phyloP scores from a whole-genome alignment of 805 yeast species.

The Priceomyces carsonii region DNA sequence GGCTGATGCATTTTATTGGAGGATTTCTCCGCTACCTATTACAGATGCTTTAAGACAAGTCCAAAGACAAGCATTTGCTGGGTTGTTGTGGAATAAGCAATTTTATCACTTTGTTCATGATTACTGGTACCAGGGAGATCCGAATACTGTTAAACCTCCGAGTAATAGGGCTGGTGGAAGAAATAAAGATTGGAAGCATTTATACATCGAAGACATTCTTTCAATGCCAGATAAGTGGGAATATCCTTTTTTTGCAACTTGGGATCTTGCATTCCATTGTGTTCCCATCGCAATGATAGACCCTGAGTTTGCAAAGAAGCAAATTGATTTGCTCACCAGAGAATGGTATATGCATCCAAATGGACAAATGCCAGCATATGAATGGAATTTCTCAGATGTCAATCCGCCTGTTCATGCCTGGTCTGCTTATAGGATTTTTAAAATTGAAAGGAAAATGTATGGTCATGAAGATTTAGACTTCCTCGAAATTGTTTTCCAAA shows the following conservation, averaged over 20 bases:
- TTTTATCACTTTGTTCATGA: constrained; percentile 83
- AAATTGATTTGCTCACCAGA: constrained; percentile 79
- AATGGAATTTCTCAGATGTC: constrained; percentile 95
- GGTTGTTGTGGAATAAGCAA: constrained; percentile 91
- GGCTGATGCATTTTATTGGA: constrained; percentile 92
- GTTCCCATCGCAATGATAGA: constrained; percentile 92
- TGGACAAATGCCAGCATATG: constrained; percentile 97
- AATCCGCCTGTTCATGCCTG: constrained; percentile 98
- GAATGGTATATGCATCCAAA: constrained; percentile 99
- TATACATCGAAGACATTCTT: constrained; percentile 83
- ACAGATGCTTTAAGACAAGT: constrained; percentile 76
- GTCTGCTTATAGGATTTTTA: constrained; percentile 86
- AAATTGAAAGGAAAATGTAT: constrained; percentile 82
- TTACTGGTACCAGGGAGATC: constrained; percentile 88
- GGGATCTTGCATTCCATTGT: constrained; percentile 97
- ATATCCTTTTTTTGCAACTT: constrained; percentile 93
- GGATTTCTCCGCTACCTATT: constrained; percentile 81
- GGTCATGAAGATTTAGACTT: constrained; percentile 80
- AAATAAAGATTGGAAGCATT: constrained; percentile 84
- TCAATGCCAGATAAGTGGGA: constrained; percentile 96
- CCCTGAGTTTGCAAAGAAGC: constrained; percentile 88
- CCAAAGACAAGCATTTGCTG: constrained; percentile 94
- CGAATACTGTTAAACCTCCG: constrained; percentile 71
- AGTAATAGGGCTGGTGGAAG: constrained; percentile 82
- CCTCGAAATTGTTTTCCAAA: constrained; percentile 90